phyloP scores from a whole-genome alignment of 1,284 basidiomycete genomes.

The Leccinum colubrinum region DNA sequence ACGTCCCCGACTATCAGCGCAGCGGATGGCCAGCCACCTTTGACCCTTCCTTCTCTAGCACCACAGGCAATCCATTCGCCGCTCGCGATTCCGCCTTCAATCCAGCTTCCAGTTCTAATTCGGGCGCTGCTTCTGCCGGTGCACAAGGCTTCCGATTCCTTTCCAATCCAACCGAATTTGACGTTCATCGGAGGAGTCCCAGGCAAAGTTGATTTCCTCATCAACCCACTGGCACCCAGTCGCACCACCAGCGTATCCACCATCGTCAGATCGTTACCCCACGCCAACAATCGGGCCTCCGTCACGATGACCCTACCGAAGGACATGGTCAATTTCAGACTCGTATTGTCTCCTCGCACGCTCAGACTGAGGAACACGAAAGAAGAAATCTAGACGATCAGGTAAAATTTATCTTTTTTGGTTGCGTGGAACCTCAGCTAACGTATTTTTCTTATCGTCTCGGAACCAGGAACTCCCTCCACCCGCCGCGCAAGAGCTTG shows the following conservation, averaged over 20 bases:
- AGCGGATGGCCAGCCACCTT: slow-evolving; percentile 25
- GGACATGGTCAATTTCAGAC: not conserved
- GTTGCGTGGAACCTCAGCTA: not conserved
- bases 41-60: slow-evolving; percentile 10
- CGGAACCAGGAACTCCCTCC: slow-evolving; percentile 6
- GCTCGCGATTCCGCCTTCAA: not conserved
- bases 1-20: slow-evolving; percentile 16
- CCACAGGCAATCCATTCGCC: not conserved
- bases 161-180: slow-evolving; percentile 4
- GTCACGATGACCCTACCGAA: not conserved
- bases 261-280: slow-evolving; percentile 14
- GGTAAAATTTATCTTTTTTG: slow-evolving; percentile 2
- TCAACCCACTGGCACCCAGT: not conserved
- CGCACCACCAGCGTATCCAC: slow-evolving; percentile 5
- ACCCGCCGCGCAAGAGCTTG: slow-evolving; percentile 6
- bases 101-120: not conserved
- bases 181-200: not conserved
- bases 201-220: not conserved
- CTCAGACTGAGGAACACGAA: slow-evolving; percentile 4
- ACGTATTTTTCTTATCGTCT: not conserved
- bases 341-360: not conserved
- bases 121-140: not conserved
- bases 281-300: slow-evolving; percentile 1
- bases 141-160: not conserved
- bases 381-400: slow-evolving; percentile 1